phyloP scores from a whole-genome alignment of 2,329 filamentous ascomycete genomes.

The Drechmeria coniospora region DNA sequence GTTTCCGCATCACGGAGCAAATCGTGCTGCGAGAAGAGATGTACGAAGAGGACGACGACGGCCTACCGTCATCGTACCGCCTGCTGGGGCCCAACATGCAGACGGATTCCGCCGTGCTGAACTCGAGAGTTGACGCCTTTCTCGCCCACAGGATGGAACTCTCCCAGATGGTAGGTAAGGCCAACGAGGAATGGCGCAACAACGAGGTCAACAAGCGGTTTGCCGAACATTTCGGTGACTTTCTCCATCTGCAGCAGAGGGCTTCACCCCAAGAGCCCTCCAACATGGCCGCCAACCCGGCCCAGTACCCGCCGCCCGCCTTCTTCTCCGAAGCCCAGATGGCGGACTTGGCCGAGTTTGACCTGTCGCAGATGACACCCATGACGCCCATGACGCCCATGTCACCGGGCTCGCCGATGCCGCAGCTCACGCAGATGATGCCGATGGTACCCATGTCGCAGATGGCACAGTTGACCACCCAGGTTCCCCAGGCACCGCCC shows the following conservation, averaged over 20 bases:
- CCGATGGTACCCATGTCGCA: too few species aligned
- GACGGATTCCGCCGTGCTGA: slow-evolving; percentile 44
- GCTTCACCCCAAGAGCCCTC: too few species aligned
- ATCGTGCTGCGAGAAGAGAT: slow-evolving; percentile 85
- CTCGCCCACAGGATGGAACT: slow-evolving; percentile 26
- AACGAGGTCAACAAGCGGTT: slow-evolving; percentile 32
- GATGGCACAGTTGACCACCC: too few species aligned
- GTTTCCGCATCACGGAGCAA: slow-evolving; percentile 66
- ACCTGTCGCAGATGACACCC: too few species aligned
- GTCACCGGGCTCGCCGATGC: too few species aligned
- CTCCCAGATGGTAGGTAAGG: slow-evolving; percentile 21
- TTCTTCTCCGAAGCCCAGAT: too few species aligned
- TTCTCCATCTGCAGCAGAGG: slow-evolving; percentile 12
- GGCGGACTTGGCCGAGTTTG: too few species aligned
- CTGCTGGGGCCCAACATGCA: slow-evolving; percentile 47
- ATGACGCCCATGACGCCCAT: too few species aligned
- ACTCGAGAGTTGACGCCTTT: slow-evolving; percentile 39
- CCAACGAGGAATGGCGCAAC: slow-evolving; percentile 23
- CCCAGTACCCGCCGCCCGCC: too few species aligned
- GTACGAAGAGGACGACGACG: slow-evolving; percentile 91
- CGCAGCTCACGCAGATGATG: too few species aligned
- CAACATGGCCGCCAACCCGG: too few species aligned
- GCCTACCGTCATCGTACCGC: slow-evolving; percentile 51
- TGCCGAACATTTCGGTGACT: slow-evolving; percentile 28
- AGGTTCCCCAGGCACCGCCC: too few species aligned